Conservation (phyloP, 768 basidiomycete species). For the Mycena pura region DNA sequence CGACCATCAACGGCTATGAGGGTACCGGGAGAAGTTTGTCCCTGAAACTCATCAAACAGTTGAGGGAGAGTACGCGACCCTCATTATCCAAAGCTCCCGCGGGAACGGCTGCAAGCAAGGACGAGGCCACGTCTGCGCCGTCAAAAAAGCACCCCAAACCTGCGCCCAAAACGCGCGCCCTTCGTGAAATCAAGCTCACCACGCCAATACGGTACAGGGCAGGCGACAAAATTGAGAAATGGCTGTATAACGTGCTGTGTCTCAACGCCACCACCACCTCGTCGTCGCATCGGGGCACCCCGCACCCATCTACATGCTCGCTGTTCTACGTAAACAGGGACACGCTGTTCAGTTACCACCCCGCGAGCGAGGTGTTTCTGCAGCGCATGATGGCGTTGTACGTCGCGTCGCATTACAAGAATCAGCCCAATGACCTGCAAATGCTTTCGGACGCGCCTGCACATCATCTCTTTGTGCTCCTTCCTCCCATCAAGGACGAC, state of each 20-base stretch:
- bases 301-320: slow-evolving; percentile 93
- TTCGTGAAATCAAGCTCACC: slow-evolving; percentile 94
- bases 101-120: slow-evolving; percentile 38
- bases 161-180: slow-evolving; percentile 70
- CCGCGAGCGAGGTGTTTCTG: slow-evolving; percentile 95
- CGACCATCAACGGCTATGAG: slow-evolving; percentile 99
- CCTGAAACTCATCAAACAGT: slow-evolving; percentile 95
- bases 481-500: slow-evolving; percentile 91
- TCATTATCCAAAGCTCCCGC: slow-evolving; percentile 70
- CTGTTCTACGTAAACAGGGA: slow-evolving; percentile 96
- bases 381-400: slow-evolving; percentile 99
- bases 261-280: slow-evolving; percentile 79
- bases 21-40: slow-evolving; percentile 98
- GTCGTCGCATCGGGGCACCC: slow-evolving; percentile 70
- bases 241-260: slow-evolving; percentile 91
- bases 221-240: slow-evolving; percentile 91
- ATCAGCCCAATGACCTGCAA: slow-evolving; percentile 98
- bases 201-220: slow-evolving; percentile 92
- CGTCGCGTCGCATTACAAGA: slow-evolving; percentile 98
- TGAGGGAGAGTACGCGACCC: slow-evolving; percentile 88
- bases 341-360: slow-evolving; percentile 96
- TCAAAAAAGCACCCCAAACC: slow-evolving; percentile 64
- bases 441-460: slow-evolving; percentile 96
- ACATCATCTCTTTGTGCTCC: slow-evolving; percentile 93
- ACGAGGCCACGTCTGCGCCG: slow-evolving; percentile 51